Conservation (phyloP, 768 basidiomycete genomes). For the Tulasnella sp. region DNA sequence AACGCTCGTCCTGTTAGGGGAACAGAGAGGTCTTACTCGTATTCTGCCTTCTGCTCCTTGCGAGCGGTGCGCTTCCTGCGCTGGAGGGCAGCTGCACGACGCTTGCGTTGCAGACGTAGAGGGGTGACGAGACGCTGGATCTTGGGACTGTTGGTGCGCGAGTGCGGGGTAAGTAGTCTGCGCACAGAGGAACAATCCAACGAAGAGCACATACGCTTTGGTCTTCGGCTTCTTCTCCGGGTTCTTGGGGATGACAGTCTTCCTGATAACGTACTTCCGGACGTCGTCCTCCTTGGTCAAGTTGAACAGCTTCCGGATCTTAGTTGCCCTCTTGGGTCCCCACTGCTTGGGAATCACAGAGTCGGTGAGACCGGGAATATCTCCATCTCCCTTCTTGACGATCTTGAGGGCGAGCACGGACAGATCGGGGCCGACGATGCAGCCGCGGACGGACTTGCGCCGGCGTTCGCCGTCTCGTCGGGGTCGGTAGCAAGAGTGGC, state of each 20-base stretch:
- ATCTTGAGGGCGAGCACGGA: slow-evolving; percentile 91
- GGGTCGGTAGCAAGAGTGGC: slow-evolving; percentile 96
- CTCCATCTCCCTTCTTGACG: slow-evolving; percentile 92
- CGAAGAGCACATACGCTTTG: slow-evolving; percentile 69
- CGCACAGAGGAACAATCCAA: slow-evolving; percentile 15
- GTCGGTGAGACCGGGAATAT: slow-evolving; percentile 92
- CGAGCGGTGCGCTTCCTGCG: slow-evolving; percentile 85
- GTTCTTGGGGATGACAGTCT: slow-evolving; percentile 93
- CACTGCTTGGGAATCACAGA: slow-evolving; percentile 90
- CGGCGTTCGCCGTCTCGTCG: slow-evolving; percentile 95
- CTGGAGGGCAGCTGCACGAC: slow-evolving; percentile 87
- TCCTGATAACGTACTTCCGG: slow-evolving; percentile 91
- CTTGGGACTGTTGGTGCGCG: slow-evolving; percentile 66
- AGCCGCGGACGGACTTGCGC: slow-evolving; percentile 98
- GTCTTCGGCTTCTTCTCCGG: slow-evolving; percentile 88
- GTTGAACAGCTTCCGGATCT: slow-evolving; percentile 98
- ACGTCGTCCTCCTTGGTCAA: slow-evolving; percentile 98
- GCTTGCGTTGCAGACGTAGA: slow-evolving; percentile 92
- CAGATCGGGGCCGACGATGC: slow-evolving; percentile 97
- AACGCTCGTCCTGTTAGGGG: slow-evolving; percentile 1
- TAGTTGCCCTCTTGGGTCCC: slow-evolving; percentile 96
- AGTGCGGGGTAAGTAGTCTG: not conserved
- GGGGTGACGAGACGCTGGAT: slow-evolving; percentile 97
- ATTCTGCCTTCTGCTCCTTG: slow-evolving; percentile 95
- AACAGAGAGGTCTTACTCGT: slow-evolving; percentile 62